Evolutionary conservation across 2,329 filamentous ascomycete genomes (phyloP).

Genomic region (Verticillium nonalfalfae): DNA sequence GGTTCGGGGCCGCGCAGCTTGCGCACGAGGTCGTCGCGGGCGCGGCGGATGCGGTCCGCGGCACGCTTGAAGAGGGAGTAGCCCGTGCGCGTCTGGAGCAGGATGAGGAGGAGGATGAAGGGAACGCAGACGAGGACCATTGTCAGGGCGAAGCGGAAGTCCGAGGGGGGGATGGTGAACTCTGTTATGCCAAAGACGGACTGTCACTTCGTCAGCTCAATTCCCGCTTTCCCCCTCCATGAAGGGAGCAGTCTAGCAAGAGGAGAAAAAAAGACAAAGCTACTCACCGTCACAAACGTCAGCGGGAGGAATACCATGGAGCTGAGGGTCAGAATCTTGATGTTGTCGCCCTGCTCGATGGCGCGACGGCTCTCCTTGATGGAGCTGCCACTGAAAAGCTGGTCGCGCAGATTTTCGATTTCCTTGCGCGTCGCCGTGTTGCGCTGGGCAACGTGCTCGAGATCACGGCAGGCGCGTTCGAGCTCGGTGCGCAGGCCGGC

Average conservation of each 20-base stretch:
- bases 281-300: conserved; percentile 49
- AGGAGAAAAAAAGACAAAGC: neutral
- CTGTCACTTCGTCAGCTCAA: conserved; percentile 11
- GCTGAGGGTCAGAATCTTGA: conserved; percentile 53
- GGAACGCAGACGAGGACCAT: conserved; percentile 59
- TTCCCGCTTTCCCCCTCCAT: too few species aligned
- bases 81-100: conserved; percentile 34
- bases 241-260: too few species aligned
- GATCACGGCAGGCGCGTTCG: conserved; percentile 42
- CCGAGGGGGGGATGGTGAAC: conserved; percentile 30
- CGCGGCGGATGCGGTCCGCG: neutral
- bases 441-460: conserved; percentile 37
- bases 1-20: neutral
- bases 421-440: conserved; percentile 49
- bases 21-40: neutral
- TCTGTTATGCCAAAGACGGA: conserved; percentile 50
- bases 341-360: conserved; percentile 59
- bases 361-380: conserved; percentile 55
- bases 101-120: conserved; percentile 39
- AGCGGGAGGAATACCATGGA: conserved; percentile 56
- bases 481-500: conserved; percentile 38
- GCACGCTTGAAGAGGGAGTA: conserved; percentile 7
- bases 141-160: conserved; percentile 43
- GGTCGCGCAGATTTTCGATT: conserved; percentile 51
- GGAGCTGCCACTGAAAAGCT: conserved; percentile 57